Evolutionary conservation across 1,139 yeast species (phyloP), one percentile per base, ranked within the genome.

Genomic region (Suhomyces chickasaworum): DNA sequence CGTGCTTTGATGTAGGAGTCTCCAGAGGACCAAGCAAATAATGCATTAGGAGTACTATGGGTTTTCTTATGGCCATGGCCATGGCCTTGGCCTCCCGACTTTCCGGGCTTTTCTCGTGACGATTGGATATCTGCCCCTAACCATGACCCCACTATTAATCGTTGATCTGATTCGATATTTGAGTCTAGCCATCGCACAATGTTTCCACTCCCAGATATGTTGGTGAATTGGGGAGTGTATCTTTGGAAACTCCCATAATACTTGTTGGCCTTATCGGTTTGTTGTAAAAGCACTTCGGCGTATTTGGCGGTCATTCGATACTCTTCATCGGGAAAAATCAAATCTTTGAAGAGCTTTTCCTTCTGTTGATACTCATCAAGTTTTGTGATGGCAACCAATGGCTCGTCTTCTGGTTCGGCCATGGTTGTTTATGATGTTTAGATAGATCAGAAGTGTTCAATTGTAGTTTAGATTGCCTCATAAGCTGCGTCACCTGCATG

Each of bases 1-100:
- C 76, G 56, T 1, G 66, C 64, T 25, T 62, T 64, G 9, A 73
- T 65, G 48, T 72, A 71, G 8, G 69, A 63, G 45, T 74, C 78
- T 17, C 71, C 68, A 0, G 78, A 71, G 7, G 78, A 71, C 80
- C 80, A 75, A 41, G 68, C 64, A 48, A 75, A 75, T 38, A 74
- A 60, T 15, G 72, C 66, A 51, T 65, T 69, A n/a, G 70, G 64
- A 1, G 63, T 52, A 10, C 60, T 43, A 48, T 43, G 30, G 12
- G 49, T 12, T 29, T 37, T 45, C 34, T 35, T 44, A 33, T 25
- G 43, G n/a, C 39, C 43, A n/a, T n/a, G n/a, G n/a, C n/a, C n/a
- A n/a, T n/a, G n/a, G n/a, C n/a, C n/a, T n/a, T n/a, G n/a, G n/a
- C n/a, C n/a, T n/a, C n/a, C n/a, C n/a, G n/a, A n/a, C 30, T 41